Percentiles rank a stretch among this genome's conserved stretches.
These are phyloP conservation scores for Cladosporium halotolerans DNA, from an alignment of 2,329 filamentous ascomycete species.

Conservation along the genomic window DNA sequence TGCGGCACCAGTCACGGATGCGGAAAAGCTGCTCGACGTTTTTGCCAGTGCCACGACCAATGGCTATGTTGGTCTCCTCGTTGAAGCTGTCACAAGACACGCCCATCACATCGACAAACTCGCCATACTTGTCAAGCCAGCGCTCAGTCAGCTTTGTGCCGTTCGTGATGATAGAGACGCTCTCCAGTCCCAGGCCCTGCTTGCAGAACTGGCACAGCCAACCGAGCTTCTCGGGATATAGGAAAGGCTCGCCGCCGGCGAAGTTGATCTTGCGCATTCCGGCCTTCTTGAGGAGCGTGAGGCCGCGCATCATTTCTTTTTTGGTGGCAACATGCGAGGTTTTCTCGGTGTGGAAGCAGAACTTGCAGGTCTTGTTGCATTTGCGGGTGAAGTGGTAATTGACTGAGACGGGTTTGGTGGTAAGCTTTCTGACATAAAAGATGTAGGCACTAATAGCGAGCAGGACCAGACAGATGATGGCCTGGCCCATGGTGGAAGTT, in stretches of 20 bases:
- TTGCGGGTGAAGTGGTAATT: constrained; percentile 45
- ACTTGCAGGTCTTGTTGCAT: constrained; percentile 46
- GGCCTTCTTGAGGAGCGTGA: constrained; percentile 42
- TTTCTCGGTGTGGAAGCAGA: constrained; percentile 53
- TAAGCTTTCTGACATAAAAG: constrained; percentile 13
- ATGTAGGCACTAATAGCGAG: neutral
- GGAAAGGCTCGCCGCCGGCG: constrained; percentile 50
- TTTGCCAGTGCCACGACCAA: constrained; percentile 46
- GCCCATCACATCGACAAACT: constrained; percentile 50
- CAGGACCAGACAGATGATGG: neutral
- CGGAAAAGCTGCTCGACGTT: constrained; percentile 41
- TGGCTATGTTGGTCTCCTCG: constrained; percentile 44
- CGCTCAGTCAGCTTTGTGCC: constrained; percentile 42
- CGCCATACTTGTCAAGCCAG: constrained; percentile 39
- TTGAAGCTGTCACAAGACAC: constrained; percentile 52
- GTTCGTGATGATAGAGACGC: constrained; percentile 50
- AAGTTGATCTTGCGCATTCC: constrained; percentile 54
- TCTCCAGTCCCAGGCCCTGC: constrained; percentile 43
- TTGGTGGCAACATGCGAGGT: constrained; percentile 39
- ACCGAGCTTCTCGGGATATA: constrained; percentile 42
- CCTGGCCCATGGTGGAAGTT: neutral
- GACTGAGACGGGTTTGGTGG: constrained; percentile 33
- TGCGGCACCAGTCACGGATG: constrained; percentile 42
- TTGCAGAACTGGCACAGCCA: constrained; percentile 45
- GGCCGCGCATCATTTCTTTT: constrained; percentile 40